phyloP scores from a whole-genome alignment of 1,284 basidiomycete species.

The Cryptococcus sp. region DNA sequence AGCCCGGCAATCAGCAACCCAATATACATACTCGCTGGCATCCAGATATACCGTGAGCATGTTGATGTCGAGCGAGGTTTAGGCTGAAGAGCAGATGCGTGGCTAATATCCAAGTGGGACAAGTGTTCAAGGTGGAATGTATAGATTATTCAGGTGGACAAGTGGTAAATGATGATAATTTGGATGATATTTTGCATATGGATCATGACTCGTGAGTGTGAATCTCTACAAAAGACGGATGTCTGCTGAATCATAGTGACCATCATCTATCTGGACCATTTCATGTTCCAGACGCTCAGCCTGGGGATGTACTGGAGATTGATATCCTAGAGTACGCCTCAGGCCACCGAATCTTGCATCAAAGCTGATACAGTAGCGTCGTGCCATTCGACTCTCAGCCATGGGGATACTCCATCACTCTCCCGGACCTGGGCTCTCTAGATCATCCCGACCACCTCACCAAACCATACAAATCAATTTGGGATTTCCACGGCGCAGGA shows the following conservation, averaged over 20 bases:
- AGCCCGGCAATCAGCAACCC: conserved; percentile 21
- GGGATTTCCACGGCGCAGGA: conserved; percentile 70
- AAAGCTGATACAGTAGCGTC: conserved; percentile 47
- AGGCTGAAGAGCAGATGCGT: conserved; percentile 12
- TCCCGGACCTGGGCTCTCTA: conserved; percentile 9
- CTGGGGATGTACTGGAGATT: conserved; percentile 70
- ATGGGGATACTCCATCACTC: conserved; percentile 68
- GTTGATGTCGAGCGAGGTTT: neutral
- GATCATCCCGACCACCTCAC: conserved; percentile 36
- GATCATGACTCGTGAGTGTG: conserved; percentile 38
- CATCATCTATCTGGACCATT: conserved; percentile 74
- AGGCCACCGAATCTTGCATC: conserved; percentile 25
- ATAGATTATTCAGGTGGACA: conserved; percentile 74
- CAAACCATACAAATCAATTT: conserved; percentile 69
- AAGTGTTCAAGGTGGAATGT: conserved; percentile 71
- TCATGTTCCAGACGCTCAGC: conserved; percentile 67
- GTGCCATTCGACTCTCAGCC: conserved; percentile 69
- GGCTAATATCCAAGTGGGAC: conserved; percentile 24
- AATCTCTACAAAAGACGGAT: neutral
- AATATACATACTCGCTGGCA: conserved; percentile 44
- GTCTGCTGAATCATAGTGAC: conserved; percentile 43
- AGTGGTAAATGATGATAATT: conserved; percentile 68
- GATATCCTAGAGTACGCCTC: conserved; percentile 60
- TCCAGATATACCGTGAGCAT: conserved; percentile 35
- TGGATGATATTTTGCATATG: conserved; percentile 24